These are phyloP conservation scores for Reutealis trisperma DNA, from an alignment of 345 rosid genomes.

Conservation along the genomic window DNA sequence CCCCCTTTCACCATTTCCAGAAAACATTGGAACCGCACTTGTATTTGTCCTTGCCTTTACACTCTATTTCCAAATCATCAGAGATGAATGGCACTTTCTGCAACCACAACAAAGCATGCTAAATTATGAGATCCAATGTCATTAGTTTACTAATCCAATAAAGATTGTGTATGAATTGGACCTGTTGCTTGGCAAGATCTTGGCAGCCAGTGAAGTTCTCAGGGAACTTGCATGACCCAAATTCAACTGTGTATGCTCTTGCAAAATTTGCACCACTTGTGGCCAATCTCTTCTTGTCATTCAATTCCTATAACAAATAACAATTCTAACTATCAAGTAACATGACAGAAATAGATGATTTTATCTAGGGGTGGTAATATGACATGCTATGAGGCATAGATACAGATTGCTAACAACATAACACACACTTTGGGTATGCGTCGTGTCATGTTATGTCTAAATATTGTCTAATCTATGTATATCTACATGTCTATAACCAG, in stretches of 20 bases:
- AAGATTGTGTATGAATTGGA: constrained; percentile 13
- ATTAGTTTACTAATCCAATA: no score
- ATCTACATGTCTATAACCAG: no score
- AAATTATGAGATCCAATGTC: neutral
- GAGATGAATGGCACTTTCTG: constrained; percentile 93
- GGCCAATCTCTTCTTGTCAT: constrained; percentile 94
- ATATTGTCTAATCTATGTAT: no score
- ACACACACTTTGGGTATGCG: no score
- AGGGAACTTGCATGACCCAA: constrained; percentile 95
- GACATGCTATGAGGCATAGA: no score
- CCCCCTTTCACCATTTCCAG: constrained; percentile 89
- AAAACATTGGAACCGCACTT: constrained; percentile 98
- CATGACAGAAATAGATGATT: neutral
- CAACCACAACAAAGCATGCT: constrained; percentile 19
- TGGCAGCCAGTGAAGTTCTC: constrained; percentile 99
- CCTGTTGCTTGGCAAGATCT: constrained; percentile 99
- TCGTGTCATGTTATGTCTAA: no score
- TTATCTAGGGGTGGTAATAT: no score
- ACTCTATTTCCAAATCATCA: constrained; percentile 84
- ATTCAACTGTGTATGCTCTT: constrained; percentile 89
- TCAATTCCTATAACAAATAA: constrained; percentile 59
- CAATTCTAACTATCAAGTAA: neutral
- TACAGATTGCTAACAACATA: no score
- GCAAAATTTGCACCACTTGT: constrained; percentile 98
- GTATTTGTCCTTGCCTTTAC: constrained; percentile 95